Conservation (phyloP, 192 early-diverging fungal species). For the Funneliformis geosporum region DNA sequence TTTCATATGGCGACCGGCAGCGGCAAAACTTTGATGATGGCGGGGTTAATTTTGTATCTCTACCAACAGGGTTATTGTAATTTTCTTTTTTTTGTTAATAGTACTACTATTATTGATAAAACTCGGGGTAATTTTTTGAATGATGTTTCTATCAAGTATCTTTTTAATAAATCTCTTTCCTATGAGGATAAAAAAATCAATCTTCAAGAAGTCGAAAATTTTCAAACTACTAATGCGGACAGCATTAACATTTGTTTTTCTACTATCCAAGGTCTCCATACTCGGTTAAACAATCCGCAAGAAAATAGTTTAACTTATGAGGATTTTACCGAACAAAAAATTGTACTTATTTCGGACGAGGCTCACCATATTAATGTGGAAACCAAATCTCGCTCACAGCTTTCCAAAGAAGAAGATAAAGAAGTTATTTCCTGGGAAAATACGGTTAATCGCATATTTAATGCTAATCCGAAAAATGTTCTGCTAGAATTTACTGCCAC, state of each 20-base stretch:
- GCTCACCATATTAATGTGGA: slow-evolving; percentile 8
- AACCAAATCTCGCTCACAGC: not conserved
- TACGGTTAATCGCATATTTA: not conserved
- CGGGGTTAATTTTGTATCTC: slow-evolving; percentile 1
- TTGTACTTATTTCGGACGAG: not conserved
- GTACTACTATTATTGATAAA: slow-evolving; percentile 1
- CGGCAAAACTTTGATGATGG: not conserved
- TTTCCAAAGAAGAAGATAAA: slow-evolving; percentile 9
- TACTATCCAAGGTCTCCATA: not conserved
- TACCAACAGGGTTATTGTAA: not conserved
- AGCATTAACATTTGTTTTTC: not conserved
- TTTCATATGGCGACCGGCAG: not conserved
- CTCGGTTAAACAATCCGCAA: not conserved
- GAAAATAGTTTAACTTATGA: slow-evolving; percentile 8
- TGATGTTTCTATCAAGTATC: not conserved
- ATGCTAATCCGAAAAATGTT: not conserved
- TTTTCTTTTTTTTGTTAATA: slow-evolving; percentile 5
- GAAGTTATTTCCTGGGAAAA: not conserved
- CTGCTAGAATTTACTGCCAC: not conserved
- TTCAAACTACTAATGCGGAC: not conserved
- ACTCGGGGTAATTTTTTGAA: not conserved
- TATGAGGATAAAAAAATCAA: not conserved
- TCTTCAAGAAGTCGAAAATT: not conserved
- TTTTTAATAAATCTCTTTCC: not conserved
- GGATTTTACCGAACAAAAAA: not conserved